Evolutionary conservation across 305 asterid species (phyloP), one percentile per base, ranked within the genome.

Genomic region (Fraxinus nigra): DNA sequence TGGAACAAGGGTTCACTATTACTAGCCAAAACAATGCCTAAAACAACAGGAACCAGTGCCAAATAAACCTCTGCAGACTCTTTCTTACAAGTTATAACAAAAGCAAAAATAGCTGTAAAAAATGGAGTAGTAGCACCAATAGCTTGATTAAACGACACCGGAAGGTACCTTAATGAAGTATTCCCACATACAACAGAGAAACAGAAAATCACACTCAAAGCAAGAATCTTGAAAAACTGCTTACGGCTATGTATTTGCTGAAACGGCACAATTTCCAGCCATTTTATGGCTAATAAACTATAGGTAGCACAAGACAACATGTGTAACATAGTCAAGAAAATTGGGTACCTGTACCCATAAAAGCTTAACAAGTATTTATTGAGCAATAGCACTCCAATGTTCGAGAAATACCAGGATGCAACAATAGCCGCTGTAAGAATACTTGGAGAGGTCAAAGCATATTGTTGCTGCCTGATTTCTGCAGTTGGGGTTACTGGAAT

Each of bases 51-150:
- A 1, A 95, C 86, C 8, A 95, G 94, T 0, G 99, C 98, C 1
- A 91, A 28, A 78, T 95, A 95, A 30, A 93, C 98, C 92, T 93
- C 97, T 1, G 91, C 95, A 4, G 98, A 84, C 75, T 95, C 99
- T 78, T 90, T 92, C 82, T 91, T 91, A 78, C 91, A 93, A 2
- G 95, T 95, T 22, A 95, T 92, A 7, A 93, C 83, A 77, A 92
- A 95, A 1, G 99, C 97, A 76, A 95, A 95, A 67, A 95, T 92
- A 5, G 99, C 98, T 0, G 99, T 95, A 78, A 95, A 95, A 78
- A 95, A 95, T 0, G 98, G 98, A 13, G 99, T 92, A n/a, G 99
- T 93, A 0, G 98, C 99, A 22, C 99, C 99, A 28, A 92, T 91
- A 4, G 97, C 99, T 54, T 93, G 97, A 63, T 95, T 95, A 76